Percentiles rank a stretch among this genome's conserved stretches.
Conservation (phyloP, 2,329 filamentous ascomycete genomes). For the Ascochyta pisi region DNA sequence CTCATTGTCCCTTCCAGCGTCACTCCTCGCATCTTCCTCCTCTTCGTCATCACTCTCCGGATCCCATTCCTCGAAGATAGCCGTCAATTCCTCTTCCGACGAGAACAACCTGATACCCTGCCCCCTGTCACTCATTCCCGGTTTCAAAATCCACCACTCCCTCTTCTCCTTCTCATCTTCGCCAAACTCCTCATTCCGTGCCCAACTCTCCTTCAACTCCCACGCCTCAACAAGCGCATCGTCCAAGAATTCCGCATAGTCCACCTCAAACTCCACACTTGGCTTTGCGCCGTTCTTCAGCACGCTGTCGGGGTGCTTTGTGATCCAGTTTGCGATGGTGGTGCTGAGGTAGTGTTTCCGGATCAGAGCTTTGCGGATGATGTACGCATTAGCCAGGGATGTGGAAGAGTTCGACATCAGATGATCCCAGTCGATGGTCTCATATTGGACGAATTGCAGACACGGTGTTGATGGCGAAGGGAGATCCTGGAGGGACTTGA, state of each 20-base stretch:
- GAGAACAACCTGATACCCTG: slow-evolving; percentile 92
- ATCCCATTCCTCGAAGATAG: slow-evolving; percentile 93
- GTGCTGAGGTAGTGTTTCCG: slow-evolving; percentile 91
- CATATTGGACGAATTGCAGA: slow-evolving; percentile 86
- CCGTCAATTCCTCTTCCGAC: slow-evolving; percentile 80
- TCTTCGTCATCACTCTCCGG: slow-evolving; percentile 70
- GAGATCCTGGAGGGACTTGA: slow-evolving; percentile 59
- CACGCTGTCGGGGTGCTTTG: slow-evolving; percentile 77
- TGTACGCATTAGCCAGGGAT: slow-evolving; percentile 83
- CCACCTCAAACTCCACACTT: slow-evolving; percentile 87
- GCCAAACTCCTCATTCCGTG: slow-evolving; percentile 63
- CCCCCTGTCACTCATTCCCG: slow-evolving; percentile 94
- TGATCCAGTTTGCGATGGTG: slow-evolving; percentile 83
- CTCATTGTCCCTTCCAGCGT: slow-evolving; percentile 44
- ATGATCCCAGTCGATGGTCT: slow-evolving; percentile 83
- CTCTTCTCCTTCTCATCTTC: slow-evolving; percentile 53
- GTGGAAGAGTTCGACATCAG: slow-evolving; percentile 67
- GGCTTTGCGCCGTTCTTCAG: slow-evolving; percentile 76
- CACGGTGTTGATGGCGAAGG: slow-evolving; percentile 58
- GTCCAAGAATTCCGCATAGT: slow-evolving; percentile 96
- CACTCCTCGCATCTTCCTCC: slow-evolving; percentile 44
- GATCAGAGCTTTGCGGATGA: slow-evolving; percentile 95
- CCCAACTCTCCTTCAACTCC: slow-evolving; percentile 81
- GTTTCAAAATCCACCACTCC: slow-evolving; percentile 98
- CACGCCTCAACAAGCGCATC: slow-evolving; percentile 90